Evolutionary conservation across 371 early-diverging fungal species (phyloP).

Genomic region (Blakeslea trispora): DNA sequence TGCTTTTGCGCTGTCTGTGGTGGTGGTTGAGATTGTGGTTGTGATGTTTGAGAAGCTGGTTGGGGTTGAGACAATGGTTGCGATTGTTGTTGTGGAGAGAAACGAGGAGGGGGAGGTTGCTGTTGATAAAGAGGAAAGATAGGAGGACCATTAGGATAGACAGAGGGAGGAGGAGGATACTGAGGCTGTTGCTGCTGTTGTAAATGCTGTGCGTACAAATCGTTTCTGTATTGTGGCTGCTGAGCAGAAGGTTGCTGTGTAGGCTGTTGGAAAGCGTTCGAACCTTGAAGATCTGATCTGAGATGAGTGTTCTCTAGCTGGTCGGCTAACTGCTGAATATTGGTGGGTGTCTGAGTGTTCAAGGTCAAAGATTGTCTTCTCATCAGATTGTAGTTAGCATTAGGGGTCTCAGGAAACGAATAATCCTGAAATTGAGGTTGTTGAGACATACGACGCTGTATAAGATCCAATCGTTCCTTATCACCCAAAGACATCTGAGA

Average conservation of each 20-base stretch:
- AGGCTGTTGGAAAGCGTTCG: conserved; percentile 5
- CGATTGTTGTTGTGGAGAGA: neutral
- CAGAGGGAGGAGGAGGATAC: too few relatives aligned
- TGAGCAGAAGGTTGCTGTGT: conserved; percentile 7
- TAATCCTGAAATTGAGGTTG: conserved; percentile 18
- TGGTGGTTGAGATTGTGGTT: conserved; percentile 1
- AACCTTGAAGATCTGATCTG: conserved; percentile 4
- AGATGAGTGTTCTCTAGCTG: conserved; percentile 40
- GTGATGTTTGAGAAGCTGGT: neutral
- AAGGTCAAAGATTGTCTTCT: conserved; percentile 31
- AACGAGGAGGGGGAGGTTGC: neutral
- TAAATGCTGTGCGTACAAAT: conserved; percentile 14
- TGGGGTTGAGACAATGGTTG: conserved; percentile 3
- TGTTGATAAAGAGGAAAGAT: too few relatives aligned
- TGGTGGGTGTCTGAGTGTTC: conserved; percentile 18
- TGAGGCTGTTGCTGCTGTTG: conserved; percentile 10
- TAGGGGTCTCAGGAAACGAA: conserved; percentile 23
- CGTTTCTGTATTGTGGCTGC: conserved; percentile 9
- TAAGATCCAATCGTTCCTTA: conserved; percentile 30
- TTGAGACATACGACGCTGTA: conserved; percentile 29
- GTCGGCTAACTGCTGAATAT: conserved; percentile 36
- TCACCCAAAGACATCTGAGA: conserved; percentile 30
- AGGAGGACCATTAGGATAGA: too few relatives aligned
- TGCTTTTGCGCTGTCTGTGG: conserved; percentile 10
- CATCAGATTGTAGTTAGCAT: conserved; percentile 15